Percentiles rank a stretch among this genome's conserved stretches.
Evolutionary conservation across 2,329 filamentous ascomycete genomes (phyloP).

Genomic region (Arthrobotrys pseudoclavata): DNA sequence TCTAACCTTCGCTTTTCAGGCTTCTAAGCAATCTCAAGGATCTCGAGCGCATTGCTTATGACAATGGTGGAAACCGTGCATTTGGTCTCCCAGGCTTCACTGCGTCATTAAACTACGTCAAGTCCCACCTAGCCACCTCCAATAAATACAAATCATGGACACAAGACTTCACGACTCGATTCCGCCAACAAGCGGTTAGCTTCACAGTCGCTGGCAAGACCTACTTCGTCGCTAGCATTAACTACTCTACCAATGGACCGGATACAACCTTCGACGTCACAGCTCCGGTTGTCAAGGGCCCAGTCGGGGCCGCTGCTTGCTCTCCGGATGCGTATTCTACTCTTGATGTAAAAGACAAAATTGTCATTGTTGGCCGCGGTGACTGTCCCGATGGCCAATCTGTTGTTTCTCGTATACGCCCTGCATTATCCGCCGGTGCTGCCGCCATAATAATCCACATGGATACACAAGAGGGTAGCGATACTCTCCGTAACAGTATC

Average conservation of each 20-base stretch:
- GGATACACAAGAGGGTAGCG: constrained; percentile 62
- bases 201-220: constrained; percentile 66
- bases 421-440: constrained; percentile 67
- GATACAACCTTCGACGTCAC: constrained; percentile 69
- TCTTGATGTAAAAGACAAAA: constrained; percentile 66
- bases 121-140: constrained; percentile 67
- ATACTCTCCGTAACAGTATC: constrained; percentile 66
- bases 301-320: constrained; percentile 67
- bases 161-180: constrained; percentile 70
- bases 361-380: constrained; percentile 67
- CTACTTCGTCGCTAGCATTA: constrained; percentile 67
- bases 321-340: constrained; percentile 65
- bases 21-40: constrained; percentile 71
- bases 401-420: constrained; percentile 66
- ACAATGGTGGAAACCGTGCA: constrained; percentile 74
- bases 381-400: constrained; percentile 67
- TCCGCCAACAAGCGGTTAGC: constrained; percentile 67
- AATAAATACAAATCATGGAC: constrained; percentile 67
- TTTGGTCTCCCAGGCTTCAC: constrained; percentile 74
- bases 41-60: constrained; percentile 71
- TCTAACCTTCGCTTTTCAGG: constrained; percentile 64
- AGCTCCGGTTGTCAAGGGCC: constrained; percentile 66
- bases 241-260: constrained; percentile 66
- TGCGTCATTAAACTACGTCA: constrained; percentile 73
- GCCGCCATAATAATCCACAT: constrained; percentile 68